Conservation (phyloP, 2,329 filamentous ascomycete species). For the Nothomitra cinnamomea region DNA sequence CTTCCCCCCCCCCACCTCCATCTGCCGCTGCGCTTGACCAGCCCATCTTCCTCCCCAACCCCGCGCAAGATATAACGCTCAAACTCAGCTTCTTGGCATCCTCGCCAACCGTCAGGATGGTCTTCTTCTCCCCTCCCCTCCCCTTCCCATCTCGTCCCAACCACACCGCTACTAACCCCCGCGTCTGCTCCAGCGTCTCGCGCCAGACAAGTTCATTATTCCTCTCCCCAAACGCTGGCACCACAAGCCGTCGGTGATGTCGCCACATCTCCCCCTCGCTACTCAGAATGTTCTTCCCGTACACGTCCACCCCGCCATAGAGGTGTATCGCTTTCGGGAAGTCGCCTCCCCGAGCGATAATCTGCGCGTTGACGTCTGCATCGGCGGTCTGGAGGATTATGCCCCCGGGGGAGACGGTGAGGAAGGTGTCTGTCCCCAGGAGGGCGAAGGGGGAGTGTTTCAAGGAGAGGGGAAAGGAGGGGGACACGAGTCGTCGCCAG, state of each 20-base stretch:
- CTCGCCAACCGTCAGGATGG: constrained; percentile 25
- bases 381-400: constrained; percentile 15
- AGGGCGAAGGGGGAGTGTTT: constrained; percentile 5
- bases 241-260: constrained; percentile 17
- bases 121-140: constrained; percentile 27
- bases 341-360: constrained; percentile 13
- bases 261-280: constrained; percentile 18
- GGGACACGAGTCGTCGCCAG: no score
- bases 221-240: constrained; percentile 25
- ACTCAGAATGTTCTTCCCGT: constrained; percentile 16
- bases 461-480: no score
- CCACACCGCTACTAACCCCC: constrained; percentile 43
- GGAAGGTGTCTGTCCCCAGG: constrained; percentile 12
- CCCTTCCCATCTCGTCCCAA: constrained; percentile 16
- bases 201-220: constrained; percentile 52
- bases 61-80: constrained; percentile 48
- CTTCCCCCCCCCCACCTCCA: constrained; percentile 11
- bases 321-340: constrained; percentile 17
- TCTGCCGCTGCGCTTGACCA: constrained; percentile 57
- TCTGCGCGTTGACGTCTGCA: constrained; percentile 14
- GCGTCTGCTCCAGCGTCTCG: constrained; percentile 45
- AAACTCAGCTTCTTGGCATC: constrained; percentile 49
- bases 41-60: constrained; percentile 43
- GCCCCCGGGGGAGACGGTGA: constrained; percentile 12
- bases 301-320: constrained; percentile 18